These are phyloP conservation scores for Fusarium austroafricanum DNA, from an alignment of 2,329 filamentous ascomycete genomes.

Conservation along the genomic window DNA sequence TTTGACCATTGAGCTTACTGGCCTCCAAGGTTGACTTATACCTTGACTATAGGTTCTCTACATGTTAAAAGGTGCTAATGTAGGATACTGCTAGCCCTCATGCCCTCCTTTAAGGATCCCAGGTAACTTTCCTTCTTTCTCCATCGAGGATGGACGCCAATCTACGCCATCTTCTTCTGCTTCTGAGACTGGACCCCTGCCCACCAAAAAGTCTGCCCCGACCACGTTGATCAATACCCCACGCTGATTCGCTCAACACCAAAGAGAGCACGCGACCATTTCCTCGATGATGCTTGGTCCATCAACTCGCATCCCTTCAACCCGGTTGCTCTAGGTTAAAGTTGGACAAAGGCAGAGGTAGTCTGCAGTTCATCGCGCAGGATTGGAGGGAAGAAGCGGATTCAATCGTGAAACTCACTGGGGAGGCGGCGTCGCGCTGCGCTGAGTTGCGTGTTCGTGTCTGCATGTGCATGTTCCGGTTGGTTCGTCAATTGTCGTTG, in stretches of 20 bases:
- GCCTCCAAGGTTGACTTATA: slow-evolving; percentile 21
- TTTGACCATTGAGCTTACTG: slow-evolving; percentile 5
- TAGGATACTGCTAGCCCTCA: too few species aligned
- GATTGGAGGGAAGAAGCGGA: slow-evolving; percentile 45
- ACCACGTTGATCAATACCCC: slow-evolving; percentile 52
- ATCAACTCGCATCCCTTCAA: slow-evolving; percentile 43
- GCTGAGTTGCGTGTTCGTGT: slow-evolving; percentile 23
- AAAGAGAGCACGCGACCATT: slow-evolving; percentile 56
- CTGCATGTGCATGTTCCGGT: slow-evolving; percentile 24
- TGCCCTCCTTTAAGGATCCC: slow-evolving; percentile 13
- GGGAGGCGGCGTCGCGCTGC: slow-evolving; percentile 26
- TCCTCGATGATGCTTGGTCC: slow-evolving; percentile 59
- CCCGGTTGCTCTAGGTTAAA: slow-evolving; percentile 37
- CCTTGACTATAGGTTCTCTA: background rate
- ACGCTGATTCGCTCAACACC: slow-evolving; percentile 51
- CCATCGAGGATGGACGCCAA: slow-evolving; percentile 31
- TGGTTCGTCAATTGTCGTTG: slow-evolving; percentile 17
- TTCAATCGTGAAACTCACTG: slow-evolving; percentile 38
- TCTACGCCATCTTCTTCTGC: slow-evolving; percentile 39
- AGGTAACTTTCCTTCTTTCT: slow-evolving; percentile 18
- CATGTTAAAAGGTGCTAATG: too few species aligned
- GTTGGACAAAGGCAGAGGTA: slow-evolving; percentile 18
- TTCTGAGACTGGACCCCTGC: slow-evolving; percentile 39
- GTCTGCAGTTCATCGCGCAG: slow-evolving; percentile 28
- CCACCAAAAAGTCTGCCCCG: slow-evolving; percentile 41